Evolutionary conservation across 1,139 yeast genomes (phyloP), one percentile per base, ranked within the genome.

Genomic region (Candida mesenterica): DNA sequence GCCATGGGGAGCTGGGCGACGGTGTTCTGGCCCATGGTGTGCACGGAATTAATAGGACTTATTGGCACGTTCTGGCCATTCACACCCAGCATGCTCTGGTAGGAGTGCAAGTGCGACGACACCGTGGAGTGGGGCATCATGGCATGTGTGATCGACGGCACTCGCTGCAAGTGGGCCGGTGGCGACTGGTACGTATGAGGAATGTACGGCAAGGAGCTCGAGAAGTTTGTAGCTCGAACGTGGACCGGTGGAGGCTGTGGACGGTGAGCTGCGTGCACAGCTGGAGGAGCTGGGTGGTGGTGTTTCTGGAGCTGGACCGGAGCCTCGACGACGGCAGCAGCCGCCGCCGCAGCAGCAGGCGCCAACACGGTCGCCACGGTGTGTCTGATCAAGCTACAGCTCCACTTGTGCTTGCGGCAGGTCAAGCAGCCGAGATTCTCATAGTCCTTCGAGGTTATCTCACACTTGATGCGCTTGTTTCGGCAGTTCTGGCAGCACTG

Each of bases 401-500:
- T 20, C 34, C 42, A 31, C 24, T 42, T 43, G 24, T 41, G 39
- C 23, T 39, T 40, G 3, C 38, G 44, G 34, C 75, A 69, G 39
- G 62, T 65, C 30, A 54, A 55, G 44, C 75, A 69, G 3, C 75
- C 74, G 4, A 48, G 44, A 2, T 34, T 36, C 36, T 65, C 72
- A 44, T 62, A 67, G 42, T 63, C 57, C 18, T 55, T 43, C 15
- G 64, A 52, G 22, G 59, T 50, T n/a, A 66, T 55, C 12, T 54
- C 53, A 43, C 74, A 69, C 41, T 62, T 64, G 30, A 62, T 53
- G 25, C 74, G 53, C 37, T 73, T 64, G 15, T 62, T 52, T 24
- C 78, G 65, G 53, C 81, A 75, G 43, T 62, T 70, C 36, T 62
- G 64, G 48, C 81, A 75, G 40, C 79, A 77, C 46, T 69, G 68